Evolutionary conservation across 495 filamentous ascomycete species (phyloP).

Genomic region (Aspergillus egyptiacus): DNA sequence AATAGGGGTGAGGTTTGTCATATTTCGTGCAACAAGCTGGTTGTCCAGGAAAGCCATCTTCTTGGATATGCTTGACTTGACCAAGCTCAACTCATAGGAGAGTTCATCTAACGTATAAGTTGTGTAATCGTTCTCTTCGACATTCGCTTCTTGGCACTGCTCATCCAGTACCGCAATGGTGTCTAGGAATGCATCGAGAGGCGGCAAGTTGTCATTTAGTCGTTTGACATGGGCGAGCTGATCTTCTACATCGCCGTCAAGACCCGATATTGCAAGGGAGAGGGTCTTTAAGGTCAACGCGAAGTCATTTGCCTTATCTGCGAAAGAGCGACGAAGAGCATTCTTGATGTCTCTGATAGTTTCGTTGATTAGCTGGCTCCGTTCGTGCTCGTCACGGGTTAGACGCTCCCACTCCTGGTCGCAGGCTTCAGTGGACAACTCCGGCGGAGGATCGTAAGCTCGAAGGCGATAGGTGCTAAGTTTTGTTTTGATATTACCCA

Average conservation of each 20-base stretch:
- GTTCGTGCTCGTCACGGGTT: constrained; percentile 72
- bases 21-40: constrained; percentile 91
- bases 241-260: constrained; percentile 94
- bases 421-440: constrained; percentile 70
- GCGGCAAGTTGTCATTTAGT: constrained; percentile 73
- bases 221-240: constrained; percentile 79
- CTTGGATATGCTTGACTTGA: constrained; percentile 84
- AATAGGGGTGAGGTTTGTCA: constrained; percentile 98
- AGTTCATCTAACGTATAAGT: constrained; percentile 97
- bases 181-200: constrained; percentile 79
- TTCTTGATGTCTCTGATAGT: constrained; percentile 99
- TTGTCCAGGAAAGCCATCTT: constrained; percentile 96
- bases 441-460: constrained; percentile 80
- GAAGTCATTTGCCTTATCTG: constrained; percentile 96
- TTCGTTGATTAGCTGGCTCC: constrained; percentile 92
- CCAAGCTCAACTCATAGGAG: constrained; percentile 85
- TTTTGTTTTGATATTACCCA: constrained; percentile 99
- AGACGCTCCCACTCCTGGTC: constrained; percentile 76
- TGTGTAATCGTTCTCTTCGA: constrained; percentile 98
- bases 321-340: constrained; percentile 80
- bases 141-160: constrained; percentile 93
- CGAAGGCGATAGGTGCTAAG: constrained; percentile 87
- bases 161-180: constrained; percentile 75
- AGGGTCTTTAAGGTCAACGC: constrained; percentile 89
- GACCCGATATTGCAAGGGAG: constrained; percentile 82